Evolutionary conservation across 495 filamentous ascomycete genomes (phyloP).

Genomic region (Aspergillus heteromorphus): DNA sequence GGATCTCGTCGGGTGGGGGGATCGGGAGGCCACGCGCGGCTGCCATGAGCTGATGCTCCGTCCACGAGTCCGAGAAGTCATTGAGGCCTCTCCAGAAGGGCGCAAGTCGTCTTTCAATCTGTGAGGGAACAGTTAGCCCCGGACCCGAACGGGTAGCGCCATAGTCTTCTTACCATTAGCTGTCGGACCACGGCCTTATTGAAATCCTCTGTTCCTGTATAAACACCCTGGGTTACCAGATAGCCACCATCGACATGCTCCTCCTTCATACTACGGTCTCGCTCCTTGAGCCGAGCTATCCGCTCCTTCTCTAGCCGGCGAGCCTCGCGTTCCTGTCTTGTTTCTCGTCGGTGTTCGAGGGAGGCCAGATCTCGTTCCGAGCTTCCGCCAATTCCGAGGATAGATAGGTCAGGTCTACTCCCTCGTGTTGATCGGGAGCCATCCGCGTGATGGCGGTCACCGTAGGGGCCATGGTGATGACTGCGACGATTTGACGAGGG

Average conservation of each 20-base stretch:
- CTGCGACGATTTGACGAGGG: constrained; percentile 26
- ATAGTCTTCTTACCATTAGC: constrained; percentile 63
- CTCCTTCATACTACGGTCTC: constrained; percentile 87
- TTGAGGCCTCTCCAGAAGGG: constrained; percentile 94
- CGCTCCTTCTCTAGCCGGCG: constrained; percentile 80
- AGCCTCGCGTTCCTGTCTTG: constrained; percentile 85
- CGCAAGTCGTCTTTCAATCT: constrained; percentile 89
- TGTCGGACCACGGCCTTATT: constrained; percentile 86
- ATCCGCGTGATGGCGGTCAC: constrained; percentile 33
- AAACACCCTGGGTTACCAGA: constrained; percentile 89
- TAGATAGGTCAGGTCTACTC: constrained; percentile 52
- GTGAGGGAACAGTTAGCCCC: constrained; percentile 13
- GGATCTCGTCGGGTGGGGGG: constrained; percentile 75
- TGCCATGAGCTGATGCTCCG: constrained; percentile 87
- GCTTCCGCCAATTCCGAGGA: constrained; percentile 47
- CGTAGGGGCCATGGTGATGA: constrained; percentile 33
- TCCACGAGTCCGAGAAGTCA: constrained; percentile 84
- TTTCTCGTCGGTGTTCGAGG: constrained; percentile 65
- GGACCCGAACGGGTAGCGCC: neutral
- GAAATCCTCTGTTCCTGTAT: constrained; percentile 88
- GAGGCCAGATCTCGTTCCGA: constrained; percentile 36
- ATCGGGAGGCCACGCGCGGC: constrained; percentile 81
- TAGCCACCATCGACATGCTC: constrained; percentile 94
- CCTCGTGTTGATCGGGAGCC: constrained; percentile 40
- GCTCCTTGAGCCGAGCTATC: constrained; percentile 64